Percentiles rank a stretch among this genome's conserved stretches.
Conservation (phyloP, 495 filamentous ascomycete genomes). For the Talaromyces nanjingensis region DNA sequence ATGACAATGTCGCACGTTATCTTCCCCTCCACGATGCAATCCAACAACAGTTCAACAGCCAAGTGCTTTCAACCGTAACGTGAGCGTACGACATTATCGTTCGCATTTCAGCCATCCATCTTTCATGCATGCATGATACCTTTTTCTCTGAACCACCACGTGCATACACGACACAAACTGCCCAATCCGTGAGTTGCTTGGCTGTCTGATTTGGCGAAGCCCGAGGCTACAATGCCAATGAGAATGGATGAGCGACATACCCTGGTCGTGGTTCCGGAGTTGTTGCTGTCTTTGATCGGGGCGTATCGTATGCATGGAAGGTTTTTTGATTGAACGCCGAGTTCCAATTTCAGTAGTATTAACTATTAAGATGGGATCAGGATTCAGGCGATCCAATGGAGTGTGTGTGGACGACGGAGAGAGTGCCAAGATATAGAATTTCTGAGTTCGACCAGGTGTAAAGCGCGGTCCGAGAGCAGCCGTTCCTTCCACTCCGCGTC, state of each 20-base stretch:
- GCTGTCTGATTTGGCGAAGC: background rate
- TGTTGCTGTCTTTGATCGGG: background rate
- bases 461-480: background rate
- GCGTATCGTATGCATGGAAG: background rate
- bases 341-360: no score
- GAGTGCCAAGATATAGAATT: constrained; percentile 1
- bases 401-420: background rate
- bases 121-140: background rate
- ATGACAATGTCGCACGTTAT: no score
- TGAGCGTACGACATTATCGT: background rate
- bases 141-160: background rate
- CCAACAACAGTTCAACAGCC: no score
- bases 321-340: no score
- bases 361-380: no score
- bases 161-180: background rate
- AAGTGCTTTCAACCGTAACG: background rate
- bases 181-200: background rate
- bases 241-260: background rate
- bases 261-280: background rate
- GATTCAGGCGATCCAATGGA: no score
- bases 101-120: background rate
- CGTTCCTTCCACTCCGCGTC: background rate
- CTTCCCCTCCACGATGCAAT: no score
- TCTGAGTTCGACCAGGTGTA: background rate
- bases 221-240: background rate